A percentile compares a stretch with the other conserved stretches of the same genome.
Conservation (phyloP, 208 protist species). For the Leptomonas seymouri region DNA sequence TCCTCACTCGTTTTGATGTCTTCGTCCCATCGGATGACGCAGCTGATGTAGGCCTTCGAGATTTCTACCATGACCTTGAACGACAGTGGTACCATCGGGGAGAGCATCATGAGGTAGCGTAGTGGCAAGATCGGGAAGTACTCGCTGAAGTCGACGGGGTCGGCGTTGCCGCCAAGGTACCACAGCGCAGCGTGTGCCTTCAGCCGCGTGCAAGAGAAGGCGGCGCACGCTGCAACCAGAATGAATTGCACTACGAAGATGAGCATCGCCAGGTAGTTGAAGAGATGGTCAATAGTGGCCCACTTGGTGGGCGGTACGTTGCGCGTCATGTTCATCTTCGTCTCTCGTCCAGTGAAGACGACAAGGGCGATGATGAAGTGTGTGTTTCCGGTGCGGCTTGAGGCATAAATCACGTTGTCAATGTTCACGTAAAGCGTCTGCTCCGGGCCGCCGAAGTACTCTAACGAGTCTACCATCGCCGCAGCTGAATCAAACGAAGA, state of each 20-base stretch:
- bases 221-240: conserved; percentile 71
- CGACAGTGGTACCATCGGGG: conserved; percentile 95
- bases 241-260: conserved; percentile 92
- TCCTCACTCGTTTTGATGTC: conserved; percentile 59
- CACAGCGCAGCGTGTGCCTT: conserved; percentile 40
- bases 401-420: conserved; percentile 82
- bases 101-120: conserved; percentile 92
- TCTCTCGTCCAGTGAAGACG: conserved; percentile 94
- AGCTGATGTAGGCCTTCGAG: conserved; percentile 88
- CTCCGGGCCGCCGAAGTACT: conserved; percentile 18
- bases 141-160: conserved; percentile 37
- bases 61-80: conserved; percentile 96
- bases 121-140: conserved; percentile 82
- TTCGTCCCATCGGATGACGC: conserved; percentile 89
- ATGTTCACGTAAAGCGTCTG: conserved; percentile 39
- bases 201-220: conserved; percentile 52
- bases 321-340: conserved; percentile 90
- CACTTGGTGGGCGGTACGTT: conserved; percentile 79
- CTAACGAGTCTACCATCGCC: background rate
- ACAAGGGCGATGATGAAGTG: conserved; percentile 77
- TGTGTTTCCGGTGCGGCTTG: conserved; percentile 83
- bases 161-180: conserved; percentile 58
- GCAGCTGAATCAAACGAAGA: conserved; percentile 8
- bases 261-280: conserved; percentile 79
- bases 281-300: conserved; percentile 86